Percentiles rank a stretch among this genome's conserved stretches.
Evolutionary conservation across 768 basidiomycete species (phyloP).

Genomic region (Myochromella boudieri): DNA sequence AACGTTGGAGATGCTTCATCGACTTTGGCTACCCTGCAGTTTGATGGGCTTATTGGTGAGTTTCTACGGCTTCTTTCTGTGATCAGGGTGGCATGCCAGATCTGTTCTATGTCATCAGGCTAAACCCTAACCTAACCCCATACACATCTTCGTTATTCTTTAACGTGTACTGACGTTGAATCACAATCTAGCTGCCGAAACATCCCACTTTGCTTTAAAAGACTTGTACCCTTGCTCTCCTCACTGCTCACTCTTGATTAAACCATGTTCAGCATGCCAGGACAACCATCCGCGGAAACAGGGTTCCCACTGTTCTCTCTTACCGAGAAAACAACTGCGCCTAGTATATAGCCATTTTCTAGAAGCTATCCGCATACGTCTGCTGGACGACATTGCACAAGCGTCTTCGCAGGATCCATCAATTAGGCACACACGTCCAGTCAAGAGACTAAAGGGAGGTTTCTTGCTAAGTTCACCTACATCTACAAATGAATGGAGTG

Average conservation of each 20-base stretch:
- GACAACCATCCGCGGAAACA: constrained; percentile 17
- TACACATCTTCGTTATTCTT: not conserved
- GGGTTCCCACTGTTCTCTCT: constrained; percentile 23
- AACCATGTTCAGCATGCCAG: constrained; percentile 40
- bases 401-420: constrained; percentile 34
- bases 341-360: constrained; percentile 51
- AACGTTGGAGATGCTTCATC: constrained; percentile 27
- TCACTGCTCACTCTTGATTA: constrained; percentile 37
- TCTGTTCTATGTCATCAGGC: not conserved
- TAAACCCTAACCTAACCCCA: constrained; percentile 23
- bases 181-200: constrained; percentile 36
- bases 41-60: constrained; percentile 57
- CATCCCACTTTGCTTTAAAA: constrained; percentile 43
- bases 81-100: not conserved
- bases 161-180: not conserved
- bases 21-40: constrained; percentile 35
- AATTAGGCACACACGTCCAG: constrained; percentile 27
- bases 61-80: constrained; percentile 14
- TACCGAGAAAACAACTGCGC: constrained; percentile 46
- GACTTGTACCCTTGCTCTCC: constrained; percentile 55
- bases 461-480: constrained; percentile 55
- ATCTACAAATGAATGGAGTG: constrained; percentile 56
- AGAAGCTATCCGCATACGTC: constrained; percentile 56
- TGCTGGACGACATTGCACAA: constrained; percentile 54
- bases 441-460: constrained; percentile 56